These are phyloP conservation scores for Omphalotus olearius DNA, from an alignment of 1,284 basidiomycete species.

Conservation along the genomic window DNA sequence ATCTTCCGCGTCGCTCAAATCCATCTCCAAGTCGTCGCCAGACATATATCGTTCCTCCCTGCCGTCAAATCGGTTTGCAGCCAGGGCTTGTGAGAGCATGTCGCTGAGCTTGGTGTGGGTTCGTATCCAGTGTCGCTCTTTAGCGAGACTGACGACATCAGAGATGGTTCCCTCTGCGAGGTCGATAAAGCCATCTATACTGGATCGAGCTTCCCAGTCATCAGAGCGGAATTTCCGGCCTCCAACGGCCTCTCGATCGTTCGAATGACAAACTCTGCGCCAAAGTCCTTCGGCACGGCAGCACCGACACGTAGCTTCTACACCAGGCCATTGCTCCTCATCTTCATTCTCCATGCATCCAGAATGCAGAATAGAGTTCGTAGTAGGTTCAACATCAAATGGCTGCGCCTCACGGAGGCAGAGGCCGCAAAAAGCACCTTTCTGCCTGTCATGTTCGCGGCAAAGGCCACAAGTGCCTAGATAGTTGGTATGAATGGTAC, in stretches of 20 bases:
- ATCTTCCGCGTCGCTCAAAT: conserved; percentile 44
- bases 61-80: conserved; percentile 32
- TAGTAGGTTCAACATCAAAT: conserved; percentile 26
- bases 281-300: conserved; percentile 62
- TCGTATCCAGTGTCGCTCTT: conserved; percentile 68
- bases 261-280: conserved; percentile 41
- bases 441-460: conserved; percentile 54
- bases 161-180: conserved; percentile 63
- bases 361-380: conserved; percentile 34
- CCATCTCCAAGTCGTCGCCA: conserved; percentile 31
- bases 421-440: conserved; percentile 53
- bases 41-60: conserved; percentile 22
- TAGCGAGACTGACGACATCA: conserved; percentile 55
- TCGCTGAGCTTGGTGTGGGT: conserved; percentile 59
- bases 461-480: conserved; percentile 52
- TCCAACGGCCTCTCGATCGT: conserved; percentile 59
- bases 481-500: conserved; percentile 32
- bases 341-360: conserved; percentile 67
- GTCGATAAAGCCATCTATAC: conserved; percentile 61
- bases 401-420: conserved; percentile 60
- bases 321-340: conserved; percentile 57
- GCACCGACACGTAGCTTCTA: conserved; percentile 60
- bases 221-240: conserved; percentile 36
- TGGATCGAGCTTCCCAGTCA: conserved; percentile 61
- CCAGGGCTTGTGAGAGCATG: conserved; percentile 61